Percentiles rank a stretch among this genome's conserved stretches.
Evolutionary conservation across 345 rosid genomes (phyloP).

Genomic region (Eucalyptus brandiana): DNA sequence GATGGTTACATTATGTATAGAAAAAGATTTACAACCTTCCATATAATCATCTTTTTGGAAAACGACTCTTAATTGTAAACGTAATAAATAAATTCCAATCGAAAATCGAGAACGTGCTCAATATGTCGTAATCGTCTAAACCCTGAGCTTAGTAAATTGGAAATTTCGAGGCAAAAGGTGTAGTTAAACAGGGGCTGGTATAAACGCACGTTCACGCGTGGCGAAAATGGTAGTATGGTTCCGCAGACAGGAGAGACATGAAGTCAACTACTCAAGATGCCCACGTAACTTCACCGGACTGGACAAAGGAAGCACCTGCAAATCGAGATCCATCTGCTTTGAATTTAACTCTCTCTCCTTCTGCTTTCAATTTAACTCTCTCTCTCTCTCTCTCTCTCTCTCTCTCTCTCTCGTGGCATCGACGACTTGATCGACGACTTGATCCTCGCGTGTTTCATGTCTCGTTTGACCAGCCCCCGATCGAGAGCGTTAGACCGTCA

Average conservation of each 20-base stretch:
- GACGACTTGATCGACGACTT: not conserved
- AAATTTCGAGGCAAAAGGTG: not conserved
- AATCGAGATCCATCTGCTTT: not conserved
- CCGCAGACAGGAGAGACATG: no score
- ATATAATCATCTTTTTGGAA: not conserved
- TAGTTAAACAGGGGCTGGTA: rapidly evolving
- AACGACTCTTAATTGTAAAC: not conserved
- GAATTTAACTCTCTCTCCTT: not conserved
- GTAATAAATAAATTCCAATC: not conserved
- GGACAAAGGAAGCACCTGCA: not conserved
- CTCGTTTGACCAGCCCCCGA: not conserved
- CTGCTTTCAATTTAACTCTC: no score
- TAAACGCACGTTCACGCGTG: not conserved
- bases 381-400: not conserved
- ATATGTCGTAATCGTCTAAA: not conserved
- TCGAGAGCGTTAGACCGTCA: not conserved
- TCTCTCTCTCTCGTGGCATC: no score
- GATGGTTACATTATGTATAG: not conserved
- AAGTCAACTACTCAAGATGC: not conserved
- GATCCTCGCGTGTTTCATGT: not conserved
- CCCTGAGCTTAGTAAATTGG: not conserved
- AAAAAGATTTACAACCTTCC: not conserved
- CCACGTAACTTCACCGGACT: not conserved
- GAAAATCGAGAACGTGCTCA: not conserved
- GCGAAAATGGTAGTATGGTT: not conserved